Percentiles rank a stretch among this genome's conserved stretches.
phyloP scores from a whole-genome alignment of 495 filamentous ascomycete species.

The Penicillium crystallinum region DNA sequence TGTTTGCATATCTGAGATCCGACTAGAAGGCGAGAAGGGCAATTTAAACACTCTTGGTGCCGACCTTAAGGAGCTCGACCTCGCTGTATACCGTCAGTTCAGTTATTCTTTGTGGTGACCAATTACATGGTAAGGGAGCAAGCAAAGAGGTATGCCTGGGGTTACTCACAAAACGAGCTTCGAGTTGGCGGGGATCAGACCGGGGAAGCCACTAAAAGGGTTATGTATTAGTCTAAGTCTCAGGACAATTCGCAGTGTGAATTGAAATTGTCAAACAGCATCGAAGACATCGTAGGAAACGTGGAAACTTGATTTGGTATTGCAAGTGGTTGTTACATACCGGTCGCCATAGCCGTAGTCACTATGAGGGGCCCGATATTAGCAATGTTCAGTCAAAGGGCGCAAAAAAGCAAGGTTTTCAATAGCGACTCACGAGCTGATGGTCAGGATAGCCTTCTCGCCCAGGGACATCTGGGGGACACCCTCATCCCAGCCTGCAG shows the following conservation, averaged over 20 bases:
- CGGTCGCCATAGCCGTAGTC: constrained; percentile 71
- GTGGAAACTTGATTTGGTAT: not conserved
- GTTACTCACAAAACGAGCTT: constrained; percentile 50
- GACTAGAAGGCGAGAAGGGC: not conserved
- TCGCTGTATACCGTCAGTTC: constrained; percentile 28
- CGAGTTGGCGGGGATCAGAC: constrained; percentile 49
- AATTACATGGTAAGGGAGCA: not conserved
- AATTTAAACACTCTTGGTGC: constrained; percentile 24
- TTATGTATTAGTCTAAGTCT: not conserved
- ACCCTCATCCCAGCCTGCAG: constrained; percentile 79
- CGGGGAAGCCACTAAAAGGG: constrained; percentile 41
- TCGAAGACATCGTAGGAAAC: not conserved
- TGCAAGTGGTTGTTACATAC: constrained; percentile 40
- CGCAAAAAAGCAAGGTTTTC: not conserved
- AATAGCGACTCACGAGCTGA: constrained; percentile 57
- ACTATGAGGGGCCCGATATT: constrained; percentile 36
- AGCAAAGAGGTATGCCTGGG: too few species aligned
- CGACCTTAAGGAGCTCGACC: constrained; percentile 42
- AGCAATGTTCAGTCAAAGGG: constrained; percentile 11
- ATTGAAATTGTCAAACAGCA: not conserved
- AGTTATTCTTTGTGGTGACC: not conserved
- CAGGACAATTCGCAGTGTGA: not conserved
- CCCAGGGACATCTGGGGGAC: constrained; percentile 73
- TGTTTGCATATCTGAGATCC: not conserved
- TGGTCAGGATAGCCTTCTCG: constrained; percentile 76